phyloP scores from a whole-genome alignment of 2,329 filamentous ascomycete genomes.

The Dissoconium aciculare region DNA sequence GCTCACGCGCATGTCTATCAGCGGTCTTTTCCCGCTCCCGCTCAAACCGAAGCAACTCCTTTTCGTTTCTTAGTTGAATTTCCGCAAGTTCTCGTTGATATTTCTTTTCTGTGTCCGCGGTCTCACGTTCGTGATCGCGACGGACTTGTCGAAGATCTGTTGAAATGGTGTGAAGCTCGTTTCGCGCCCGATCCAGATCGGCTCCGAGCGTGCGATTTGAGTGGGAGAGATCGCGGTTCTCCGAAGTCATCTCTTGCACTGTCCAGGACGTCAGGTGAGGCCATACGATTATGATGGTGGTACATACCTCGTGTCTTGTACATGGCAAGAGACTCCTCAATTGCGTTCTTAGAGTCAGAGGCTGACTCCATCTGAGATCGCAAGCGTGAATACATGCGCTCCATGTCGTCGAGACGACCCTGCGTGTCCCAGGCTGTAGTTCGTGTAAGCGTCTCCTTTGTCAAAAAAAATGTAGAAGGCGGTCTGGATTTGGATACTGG shows the following conservation, averaged over 20 bases:
- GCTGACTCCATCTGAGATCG: constrained; percentile 58
- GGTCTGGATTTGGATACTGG: no score
- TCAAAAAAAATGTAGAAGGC: constrained; percentile 54
- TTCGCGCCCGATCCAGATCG: constrained; percentile 41
- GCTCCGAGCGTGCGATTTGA: constrained; percentile 43
- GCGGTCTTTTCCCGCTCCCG: constrained; percentile 37
- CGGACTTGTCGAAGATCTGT: constrained; percentile 20
- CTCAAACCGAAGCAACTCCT: constrained; percentile 15
- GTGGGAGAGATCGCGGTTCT: constrained; percentile 32
- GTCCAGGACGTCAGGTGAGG: background rate
- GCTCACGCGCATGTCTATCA: constrained; percentile 40
- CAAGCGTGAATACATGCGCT: constrained; percentile 56
- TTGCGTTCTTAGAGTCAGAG: constrained; percentile 48
- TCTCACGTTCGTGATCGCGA: constrained; percentile 22
- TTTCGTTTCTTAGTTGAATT: constrained; percentile 16
- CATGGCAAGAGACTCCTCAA: constrained; percentile 59
- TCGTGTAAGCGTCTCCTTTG: constrained; percentile 33
- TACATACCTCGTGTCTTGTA: constrained; percentile 60
- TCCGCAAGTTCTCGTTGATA: constrained; percentile 18
- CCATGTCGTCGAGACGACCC: constrained; percentile 59
- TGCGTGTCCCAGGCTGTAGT: constrained; percentile 60
- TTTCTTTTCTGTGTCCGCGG: constrained; percentile 17
- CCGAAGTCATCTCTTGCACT: constrained; percentile 16
- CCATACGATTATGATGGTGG: background rate
- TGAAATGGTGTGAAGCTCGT: constrained; percentile 20